Base-by-base conservation (phyloP, 2,329 filamentous ascomycete species). In the Dryadomyces quercus-mongolicae region DNA sequence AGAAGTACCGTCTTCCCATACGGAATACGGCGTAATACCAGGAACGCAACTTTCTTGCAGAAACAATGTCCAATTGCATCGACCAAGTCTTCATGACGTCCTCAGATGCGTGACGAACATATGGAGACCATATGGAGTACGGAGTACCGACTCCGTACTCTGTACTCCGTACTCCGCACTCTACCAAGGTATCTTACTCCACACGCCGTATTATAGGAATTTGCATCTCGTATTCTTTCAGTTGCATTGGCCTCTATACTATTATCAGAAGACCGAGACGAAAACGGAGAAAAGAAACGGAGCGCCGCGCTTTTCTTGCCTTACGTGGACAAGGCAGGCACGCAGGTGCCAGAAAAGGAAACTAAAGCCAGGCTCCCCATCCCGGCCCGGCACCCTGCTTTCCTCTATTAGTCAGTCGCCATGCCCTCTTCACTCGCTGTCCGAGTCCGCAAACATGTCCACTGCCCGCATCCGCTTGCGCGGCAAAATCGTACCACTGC, bases 391-490 rank as follows among this genome's bases (percentile, higher is more conserved):
- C 10, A 13, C 10, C 10, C 36, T 40, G 3, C 36, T 4, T 40
- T 12, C 10, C 36, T 40, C 7, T 13, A 38, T 38, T 7, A 38
- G 7, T 38, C 34, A 38, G 34, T 13, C 34, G 34, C 34, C 7
- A 38, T n/a, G n/a, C 34, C 13, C 34, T 38, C 34, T 38, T 38
- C 36, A 40, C 36, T 72, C 70, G 34, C 67, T 71, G 44, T 68
- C 86, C 5, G 84, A 86, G 66, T 86, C 85, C 12, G 85, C 87
- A 78, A 93, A 94, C 87, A 93, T 91, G 64, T 93, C 88, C 60
- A 86, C 86, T 5, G 88, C 87, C 60, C 82, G 82, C 67, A 88
- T 85, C 58, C 85, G 77, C 64, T 79, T 85, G 61, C 78, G 73
- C 59, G 73, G 63, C 55, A 64, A 56, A 62, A 62, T 57, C 49